Conservation (phyloP, 495 filamentous ascomycete species). For the Cercophora sp. region DNA sequence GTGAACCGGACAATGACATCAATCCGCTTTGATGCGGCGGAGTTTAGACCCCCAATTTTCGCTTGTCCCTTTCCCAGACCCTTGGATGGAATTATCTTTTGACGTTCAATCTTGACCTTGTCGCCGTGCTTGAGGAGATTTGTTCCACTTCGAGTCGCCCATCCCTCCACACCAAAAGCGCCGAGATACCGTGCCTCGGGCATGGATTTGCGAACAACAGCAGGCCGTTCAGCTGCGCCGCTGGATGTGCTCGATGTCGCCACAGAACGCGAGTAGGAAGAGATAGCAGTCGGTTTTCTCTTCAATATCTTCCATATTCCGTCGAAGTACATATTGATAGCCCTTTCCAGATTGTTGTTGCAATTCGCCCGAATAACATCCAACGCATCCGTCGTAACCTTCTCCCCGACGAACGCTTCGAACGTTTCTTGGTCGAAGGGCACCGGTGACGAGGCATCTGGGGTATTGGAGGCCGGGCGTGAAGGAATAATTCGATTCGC, state of each 20-base stretch:
- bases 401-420: conserved; percentile 64
- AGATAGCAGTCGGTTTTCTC: conserved; percentile 15
- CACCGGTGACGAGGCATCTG: conserved; percentile 6
- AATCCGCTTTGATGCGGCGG: conserved; percentile 51
- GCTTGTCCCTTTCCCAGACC: conserved; percentile 48
- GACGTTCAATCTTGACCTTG: conserved; percentile 76
- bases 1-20: conserved; percentile 96
- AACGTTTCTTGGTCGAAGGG: conserved; percentile 67
- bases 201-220: conserved; percentile 28
- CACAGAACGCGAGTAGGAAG: conserved; percentile 11
- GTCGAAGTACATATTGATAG: conserved; percentile 86
- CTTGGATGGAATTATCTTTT: conserved; percentile 64
- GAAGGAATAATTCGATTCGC: conserved; percentile 1
- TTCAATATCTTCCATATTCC: conserved; percentile 74
- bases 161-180: conserved; percentile 85
- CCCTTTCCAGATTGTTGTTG: conserved; percentile 59
- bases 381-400: conserved; percentile 51
- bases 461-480: not conserved
- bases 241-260: conserved; percentile 1
- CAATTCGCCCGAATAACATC: conserved; percentile 53
- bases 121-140: conserved; percentile 74
- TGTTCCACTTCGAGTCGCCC: conserved; percentile 83
- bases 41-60: conserved; percentile 28
- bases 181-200: conserved; percentile 76
- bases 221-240: not conserved